A percentile compares a stretch with the other conserved stretches of the same genome.
phyloP scores from a whole-genome alignment of 1,284 basidiomycete species.

The Fereydounia khargensis region DNA sequence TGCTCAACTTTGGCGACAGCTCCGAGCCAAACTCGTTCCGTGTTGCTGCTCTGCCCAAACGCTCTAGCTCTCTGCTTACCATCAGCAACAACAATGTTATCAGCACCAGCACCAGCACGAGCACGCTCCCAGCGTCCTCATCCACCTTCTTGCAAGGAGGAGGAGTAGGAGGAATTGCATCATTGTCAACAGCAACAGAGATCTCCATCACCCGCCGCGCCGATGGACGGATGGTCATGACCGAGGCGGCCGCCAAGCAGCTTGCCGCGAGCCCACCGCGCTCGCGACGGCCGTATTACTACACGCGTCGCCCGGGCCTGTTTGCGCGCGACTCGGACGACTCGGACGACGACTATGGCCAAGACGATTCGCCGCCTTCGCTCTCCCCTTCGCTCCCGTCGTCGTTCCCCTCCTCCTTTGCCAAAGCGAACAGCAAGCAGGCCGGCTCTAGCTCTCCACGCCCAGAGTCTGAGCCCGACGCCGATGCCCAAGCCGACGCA shows the following conservation, averaged over 20 bases:
- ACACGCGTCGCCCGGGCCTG: slow-evolving; percentile 15
- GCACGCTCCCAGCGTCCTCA: too few species aligned
- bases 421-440: slow-evolving; percentile 7
- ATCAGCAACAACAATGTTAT: too few species aligned
- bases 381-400: background rate
- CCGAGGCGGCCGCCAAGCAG: background rate
- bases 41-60: slow-evolving; percentile 14
- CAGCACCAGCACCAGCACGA: too few species aligned
- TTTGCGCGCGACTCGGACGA: slow-evolving; percentile 20
- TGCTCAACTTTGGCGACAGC: slow-evolving; percentile 37
- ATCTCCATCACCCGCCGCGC: too few species aligned
- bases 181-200: too few species aligned
- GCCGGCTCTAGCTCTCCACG: background rate
- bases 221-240: too few species aligned
- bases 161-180: too few species aligned
- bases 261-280: background rate
- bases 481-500: too few species aligned
- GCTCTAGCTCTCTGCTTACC: slow-evolving; percentile 12
- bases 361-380: slow-evolving; percentile 6
- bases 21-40: too few species aligned
- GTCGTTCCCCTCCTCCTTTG: slow-evolving; percentile 22
- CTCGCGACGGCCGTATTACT: too few species aligned
- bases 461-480: too few species aligned
- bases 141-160: too few species aligned
- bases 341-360: slow-evolving; percentile 43